Evolutionary conservation across 2,329 filamentous ascomycete species (phyloP).

Genomic region (Fusarium verrucosum): DNA sequence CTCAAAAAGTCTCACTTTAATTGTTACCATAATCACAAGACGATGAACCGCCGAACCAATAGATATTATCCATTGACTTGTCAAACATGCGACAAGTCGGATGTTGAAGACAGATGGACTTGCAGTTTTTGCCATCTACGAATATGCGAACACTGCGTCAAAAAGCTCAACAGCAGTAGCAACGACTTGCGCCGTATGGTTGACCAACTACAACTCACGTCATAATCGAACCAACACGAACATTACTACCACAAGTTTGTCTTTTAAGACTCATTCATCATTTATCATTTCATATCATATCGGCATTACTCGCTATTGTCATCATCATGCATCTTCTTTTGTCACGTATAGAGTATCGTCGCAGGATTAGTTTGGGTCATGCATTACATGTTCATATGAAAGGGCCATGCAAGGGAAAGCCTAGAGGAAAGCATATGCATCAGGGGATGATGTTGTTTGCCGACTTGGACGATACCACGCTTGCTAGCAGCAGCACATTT

Average conservation of each 20-base stretch:
- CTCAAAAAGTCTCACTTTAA: slow-evolving; percentile 56
- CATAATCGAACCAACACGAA: neutral
- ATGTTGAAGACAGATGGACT: slow-evolving; percentile 56
- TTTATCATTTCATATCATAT: slow-evolving; percentile 5
- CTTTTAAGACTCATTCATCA: neutral
- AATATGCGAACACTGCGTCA: slow-evolving; percentile 60
- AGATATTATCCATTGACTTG: slow-evolving; percentile 61
- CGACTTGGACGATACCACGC: slow-evolving; percentile 35
- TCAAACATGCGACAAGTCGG: slow-evolving; percentile 60
- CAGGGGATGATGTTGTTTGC: slow-evolving; percentile 16
- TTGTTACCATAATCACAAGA: slow-evolving; percentile 60
- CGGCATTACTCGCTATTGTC: neutral
- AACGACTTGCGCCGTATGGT: slow-evolving; percentile 57
- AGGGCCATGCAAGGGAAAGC: slow-evolving; percentile 2
- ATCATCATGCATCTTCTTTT: slow-evolving; percentile 26
- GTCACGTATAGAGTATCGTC: slow-evolving; percentile 29
- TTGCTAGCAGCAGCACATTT: slow-evolving; percentile 17
- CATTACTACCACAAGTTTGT: neutral
- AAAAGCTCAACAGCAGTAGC: slow-evolving; percentile 52
- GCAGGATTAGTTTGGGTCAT: slow-evolving; percentile 16
- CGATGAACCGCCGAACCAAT: slow-evolving; percentile 61
- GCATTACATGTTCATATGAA: slow-evolving; percentile 40
- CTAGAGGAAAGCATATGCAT: slow-evolving; percentile 25
- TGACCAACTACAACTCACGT: slow-evolving; percentile 37
- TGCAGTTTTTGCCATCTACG: slow-evolving; percentile 63